Evolutionary conservation across 2,329 filamentous ascomycete genomes (phyloP), one percentile per base, ranked within the genome.

Genomic region (Orbilia ellipsospora): DNA sequence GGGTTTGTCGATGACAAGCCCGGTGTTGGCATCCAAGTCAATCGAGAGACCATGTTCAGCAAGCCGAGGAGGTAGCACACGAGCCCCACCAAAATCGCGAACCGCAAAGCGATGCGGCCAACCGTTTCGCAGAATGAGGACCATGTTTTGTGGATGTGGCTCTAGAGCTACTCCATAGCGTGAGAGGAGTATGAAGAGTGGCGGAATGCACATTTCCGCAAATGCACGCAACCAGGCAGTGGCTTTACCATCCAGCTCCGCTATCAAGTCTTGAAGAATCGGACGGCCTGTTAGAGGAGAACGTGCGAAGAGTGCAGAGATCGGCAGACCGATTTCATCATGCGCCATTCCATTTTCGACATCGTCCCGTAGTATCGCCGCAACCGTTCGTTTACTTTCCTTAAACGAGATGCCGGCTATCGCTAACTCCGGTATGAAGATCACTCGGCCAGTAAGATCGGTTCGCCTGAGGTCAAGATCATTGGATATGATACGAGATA

Each of bases 331-430:
- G 26, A 70, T 36, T 28, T 70, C 66, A 16, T 62, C 57, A 3
- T 70, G 57, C 1, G 40, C 66, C 66, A 70, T 62, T 20, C 54
- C 66, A 40, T 70, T 70, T 51, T 70, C 66, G n/a, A 70, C 62
- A 44, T 70, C 66, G 2, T 70, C 66, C 13, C 66, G 57, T 16
- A 70, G 50, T 13, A 70, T 70, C 15, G 66, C 57, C 15, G 66
- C 66, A 18, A 70, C 13, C 13, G 48, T 70, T 13, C 66, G 50
- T 6, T 31, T 42, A 16, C 66, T 70, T 44, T 56, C 66, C 15
- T 57, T 70, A 45, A 70, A 70, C 10, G 66, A 60, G 15, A 57
- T 50, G 6, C 57, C 66, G 42, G 66, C 66, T 28, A 70, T 16
- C 16, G 51, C 66, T 8, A 31, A 42, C 15, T 70, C 66, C 15